Conservation (phyloP, 2,329 filamentous ascomycete genomes). For the Exophiala aquamarina region DNA sequence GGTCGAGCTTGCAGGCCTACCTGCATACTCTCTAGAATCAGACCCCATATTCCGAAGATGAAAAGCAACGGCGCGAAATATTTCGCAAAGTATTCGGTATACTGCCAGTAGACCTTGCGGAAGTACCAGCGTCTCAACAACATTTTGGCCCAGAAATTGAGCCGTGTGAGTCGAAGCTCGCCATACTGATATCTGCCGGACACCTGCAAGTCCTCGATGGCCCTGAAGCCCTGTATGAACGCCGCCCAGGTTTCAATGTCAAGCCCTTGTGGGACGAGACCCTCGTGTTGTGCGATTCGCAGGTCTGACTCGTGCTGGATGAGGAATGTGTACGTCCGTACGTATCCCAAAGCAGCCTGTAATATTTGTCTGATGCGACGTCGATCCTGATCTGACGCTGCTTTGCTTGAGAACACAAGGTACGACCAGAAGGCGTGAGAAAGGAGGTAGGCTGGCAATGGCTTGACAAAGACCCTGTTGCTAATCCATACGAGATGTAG, state of each 20-base stretch:
- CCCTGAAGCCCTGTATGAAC: constrained; percentile 39
- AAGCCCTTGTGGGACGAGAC: too few species aligned
- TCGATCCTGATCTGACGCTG: neutral
- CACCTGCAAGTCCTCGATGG: constrained; percentile 29
- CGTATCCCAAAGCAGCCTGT: constrained; percentile 34
- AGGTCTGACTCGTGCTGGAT: constrained; percentile 43
- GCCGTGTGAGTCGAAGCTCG: constrained; percentile 44
- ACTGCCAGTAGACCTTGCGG: neutral
- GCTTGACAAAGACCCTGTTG: constrained; percentile 30
- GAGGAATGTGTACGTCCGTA: constrained; percentile 44
- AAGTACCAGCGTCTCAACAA: constrained; percentile 1
- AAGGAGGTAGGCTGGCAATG: constrained; percentile 30
- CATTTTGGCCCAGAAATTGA: constrained; percentile 37
- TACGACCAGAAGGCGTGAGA: constrained; percentile 14
- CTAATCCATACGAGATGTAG: constrained; percentile 30
- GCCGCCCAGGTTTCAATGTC: constrained; percentile 34
- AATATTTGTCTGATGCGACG: neutral
- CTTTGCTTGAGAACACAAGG: too few species aligned
- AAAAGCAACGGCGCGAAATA: constrained; percentile 2
- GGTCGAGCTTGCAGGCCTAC: neutral
- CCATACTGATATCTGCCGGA: constrained; percentile 43
- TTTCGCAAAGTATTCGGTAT: constrained; percentile 1
- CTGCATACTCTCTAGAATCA: neutral
- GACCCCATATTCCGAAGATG: neutral
- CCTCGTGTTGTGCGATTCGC: constrained; percentile 32